Evolutionary conservation across 306 rosid genomes (phyloP).

Genomic region (Arachis stenosperma): DNA sequence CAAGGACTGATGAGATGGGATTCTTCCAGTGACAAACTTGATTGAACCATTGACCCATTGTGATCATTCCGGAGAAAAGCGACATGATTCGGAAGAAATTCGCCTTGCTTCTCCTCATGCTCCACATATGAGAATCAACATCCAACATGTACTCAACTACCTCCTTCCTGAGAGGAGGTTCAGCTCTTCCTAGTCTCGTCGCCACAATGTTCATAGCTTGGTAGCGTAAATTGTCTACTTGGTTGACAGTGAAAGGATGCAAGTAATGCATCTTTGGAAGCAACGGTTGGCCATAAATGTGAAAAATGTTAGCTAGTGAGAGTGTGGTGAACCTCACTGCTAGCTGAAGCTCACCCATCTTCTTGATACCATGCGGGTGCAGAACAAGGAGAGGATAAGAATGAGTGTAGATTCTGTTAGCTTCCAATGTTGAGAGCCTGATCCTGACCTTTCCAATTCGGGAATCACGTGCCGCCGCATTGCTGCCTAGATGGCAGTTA

Average conservation of each 20-base stretch:
- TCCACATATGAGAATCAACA: slow-evolving; percentile 93
- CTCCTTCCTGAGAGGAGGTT: slow-evolving; percentile 89
- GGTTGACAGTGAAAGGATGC: slow-evolving; percentile 88
- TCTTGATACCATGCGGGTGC: slow-evolving; percentile 85
- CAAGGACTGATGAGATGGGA: slow-evolving; percentile 72
- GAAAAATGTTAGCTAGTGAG: slow-evolving; percentile 72
- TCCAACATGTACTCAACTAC: slow-evolving; percentile 95
- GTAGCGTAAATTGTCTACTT: slow-evolving; percentile 78
- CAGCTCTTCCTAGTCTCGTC: slow-evolving; percentile 76
- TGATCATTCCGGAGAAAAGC: slow-evolving; percentile 63
- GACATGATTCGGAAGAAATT: slow-evolving; percentile 93
- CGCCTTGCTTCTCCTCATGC: slow-evolving; percentile 98
- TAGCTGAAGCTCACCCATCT: slow-evolving; percentile 92
- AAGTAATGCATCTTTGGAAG: slow-evolving; percentile 96
- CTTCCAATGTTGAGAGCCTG: slow-evolving; percentile 85
- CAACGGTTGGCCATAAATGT: slow-evolving; percentile 83
- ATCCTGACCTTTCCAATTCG: slow-evolving; percentile 91
- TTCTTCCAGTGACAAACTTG: slow-evolving; percentile 91
- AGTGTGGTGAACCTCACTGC: slow-evolving; percentile 86
- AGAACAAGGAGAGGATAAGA: slow-evolving; percentile 83
- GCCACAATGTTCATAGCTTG: slow-evolving; percentile 95
- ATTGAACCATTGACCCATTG: slow-evolving; percentile 68
- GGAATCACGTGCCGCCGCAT: slow-evolving; percentile 57
- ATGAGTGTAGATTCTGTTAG: slow-evolving; percentile 72
- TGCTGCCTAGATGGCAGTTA: slow-evolving; percentile 70